Evolutionary conservation across 371 early-diverging fungal species (phyloP), one percentile per base, ranked within the genome.

Genomic region (Mortierella sp.): DNA sequence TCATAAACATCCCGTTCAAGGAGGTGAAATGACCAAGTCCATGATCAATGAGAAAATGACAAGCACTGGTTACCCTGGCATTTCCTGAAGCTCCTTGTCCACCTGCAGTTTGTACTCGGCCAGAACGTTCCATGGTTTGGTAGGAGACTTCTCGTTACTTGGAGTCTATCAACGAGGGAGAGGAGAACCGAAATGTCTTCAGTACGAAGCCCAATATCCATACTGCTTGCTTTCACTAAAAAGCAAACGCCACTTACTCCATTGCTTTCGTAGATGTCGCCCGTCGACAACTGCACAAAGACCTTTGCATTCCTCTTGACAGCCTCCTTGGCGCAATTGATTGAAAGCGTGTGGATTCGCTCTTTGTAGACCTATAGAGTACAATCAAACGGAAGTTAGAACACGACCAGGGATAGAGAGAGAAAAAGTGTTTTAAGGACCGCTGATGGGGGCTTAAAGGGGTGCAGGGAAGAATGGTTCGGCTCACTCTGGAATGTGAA

Each of bases 211-310:
- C 34, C 4, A 34, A 7, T 7, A 34, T 7, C 34, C 4, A 34
- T 34, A 4, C 34, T 34, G 34, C 34, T 34, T 34, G 34, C 7
- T 34, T 34, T 10, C 34, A 7, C 10, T 4, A 4, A 1, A 49
- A 47, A 23, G 2, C 19, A 21, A 12, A 3, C 18, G 23, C n/a
- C 1, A 49, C 74, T 59, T 80, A 92, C 94, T 81, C 90, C 90
- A 51, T 86, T 89, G 27, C 85, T 72, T 51, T 93, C 93, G 80
- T 95, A 96, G 19, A 97, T 89, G 71, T 95, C 95, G 8, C 91
- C 96, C 5, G 96, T 95, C 28, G 94, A 94, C 47, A 95, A 55
- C 60, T 94, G 90, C 26, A 95, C 87, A 80, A 94, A 93, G 2
- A 85, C 84, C 60, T 91, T 91, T 31, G 89, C 87, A 0, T 85